Base-by-base conservation (phyloP, 805 yeast genomes). In the Saccharomyces mikatae region DNA sequence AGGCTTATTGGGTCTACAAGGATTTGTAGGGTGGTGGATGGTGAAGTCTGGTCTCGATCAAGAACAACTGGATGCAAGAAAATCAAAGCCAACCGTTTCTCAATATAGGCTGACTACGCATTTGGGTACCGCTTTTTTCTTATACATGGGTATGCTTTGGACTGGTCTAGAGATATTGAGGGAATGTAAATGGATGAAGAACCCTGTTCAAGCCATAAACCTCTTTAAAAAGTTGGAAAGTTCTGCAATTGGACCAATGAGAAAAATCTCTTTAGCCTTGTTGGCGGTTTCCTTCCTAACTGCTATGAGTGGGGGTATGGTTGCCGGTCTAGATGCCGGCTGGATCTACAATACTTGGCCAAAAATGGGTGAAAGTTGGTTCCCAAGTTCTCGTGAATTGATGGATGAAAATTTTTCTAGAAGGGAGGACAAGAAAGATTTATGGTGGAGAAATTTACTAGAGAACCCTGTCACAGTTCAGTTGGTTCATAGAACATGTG, bases 11-110 rank as follows among this genome's bases (percentile, higher is more conserved):
- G 99, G 96, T 10, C 74, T 94, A 49, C 99, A 94, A 75, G 99
- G 99, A 52, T 87, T 85, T 52, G 86, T 94, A 60, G 99, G 99
- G 31, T 94, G 99, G 99, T 94, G 99, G 99, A 94, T 94, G 99
- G 99, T 94, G 52, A 83, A 87, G 64, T 89, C 97, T 9, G 99
- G 99, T 30, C 77, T 94, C 54, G 96, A 90, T 67, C 86, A 86
- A 64, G 79, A 84, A 47, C 86, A 86, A 65, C 74, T 94, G 49
- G 80, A 79, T 24, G 90, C 86, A 60, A 80, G 96, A 68, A 86
- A 81, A 48, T 83, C 96, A 0, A 95, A 92, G 67, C 99, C 99
- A n/a, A 89, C 99, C 0, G 99, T 94, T 2, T 88, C 97, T 4
- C 98, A 89, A 66, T 94, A 94, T 68, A 80, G 99, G 70, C 76